Conservation (phyloP, 495 filamentous ascomycete genomes). For the Penicillium coprophilum region DNA sequence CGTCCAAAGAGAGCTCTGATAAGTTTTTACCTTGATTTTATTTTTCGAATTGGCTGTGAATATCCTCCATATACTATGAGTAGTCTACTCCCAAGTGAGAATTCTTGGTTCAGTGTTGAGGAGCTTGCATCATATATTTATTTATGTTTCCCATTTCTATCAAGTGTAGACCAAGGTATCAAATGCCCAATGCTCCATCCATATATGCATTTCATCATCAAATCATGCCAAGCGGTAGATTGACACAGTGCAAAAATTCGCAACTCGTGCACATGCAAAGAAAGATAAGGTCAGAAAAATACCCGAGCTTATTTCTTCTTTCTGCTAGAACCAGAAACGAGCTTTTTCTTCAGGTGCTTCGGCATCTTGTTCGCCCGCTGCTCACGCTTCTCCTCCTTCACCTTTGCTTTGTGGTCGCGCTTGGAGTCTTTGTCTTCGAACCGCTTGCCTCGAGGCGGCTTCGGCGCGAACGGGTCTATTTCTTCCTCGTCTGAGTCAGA, state of each 20-base stretch:
- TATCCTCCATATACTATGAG: background rate
- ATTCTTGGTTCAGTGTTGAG: background rate
- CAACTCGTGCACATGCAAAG: constrained; percentile 21
- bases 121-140: background rate
- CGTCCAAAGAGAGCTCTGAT: constrained; percentile 54
- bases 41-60: background rate
- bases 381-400: constrained; percentile 94
- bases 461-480: constrained; percentile 58
- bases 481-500: constrained; percentile 51
- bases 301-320: constrained; percentile 43
- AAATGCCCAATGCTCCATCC: constrained; percentile 37
- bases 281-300: constrained; percentile 8
- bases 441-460: constrained; percentile 76
- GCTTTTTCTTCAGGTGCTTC: constrained; percentile 82
- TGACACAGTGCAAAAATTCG: constrained; percentile 13
- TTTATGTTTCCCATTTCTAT: constrained; percentile 17
- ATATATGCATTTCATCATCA: constrained; percentile 35
- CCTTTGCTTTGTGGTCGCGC: constrained; percentile 81
- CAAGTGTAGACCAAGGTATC: constrained; percentile 32
- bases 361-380: constrained; percentile 92
- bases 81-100: background rate
- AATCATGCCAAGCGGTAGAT: constrained; percentile 25
- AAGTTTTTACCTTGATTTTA: constrained; percentile 14
- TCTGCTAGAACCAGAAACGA: constrained; percentile 41
- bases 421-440: constrained; percentile 91